Percentiles rank a stretch among this genome's conserved stretches.
phyloP scores from a whole-genome alignment of 1,139 yeast genomes.

The Pichia sp. region DNA sequence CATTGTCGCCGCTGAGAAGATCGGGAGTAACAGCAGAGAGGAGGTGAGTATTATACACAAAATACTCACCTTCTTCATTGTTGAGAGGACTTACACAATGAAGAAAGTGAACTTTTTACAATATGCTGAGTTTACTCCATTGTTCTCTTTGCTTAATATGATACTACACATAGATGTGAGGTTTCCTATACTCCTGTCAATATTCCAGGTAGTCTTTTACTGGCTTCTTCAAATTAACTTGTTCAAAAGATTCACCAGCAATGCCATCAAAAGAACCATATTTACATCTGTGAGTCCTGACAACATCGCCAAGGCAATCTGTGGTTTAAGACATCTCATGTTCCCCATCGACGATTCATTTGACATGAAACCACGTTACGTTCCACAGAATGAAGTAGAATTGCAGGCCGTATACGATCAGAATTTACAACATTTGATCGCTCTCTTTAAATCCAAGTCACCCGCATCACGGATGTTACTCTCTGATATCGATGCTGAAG shows the following conservation, averaged over 20 bases:
- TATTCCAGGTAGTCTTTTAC: conserved; percentile 2
- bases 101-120: conserved; percentile 1
- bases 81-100: conserved; percentile 4
- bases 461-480: not conserved
- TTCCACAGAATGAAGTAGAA: conserved; percentile 23
- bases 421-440: conserved; percentile 10
- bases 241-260: conserved; percentile 19
- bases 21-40: no score
- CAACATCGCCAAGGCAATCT: conserved; percentile 11
- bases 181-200: conserved; percentile 6
- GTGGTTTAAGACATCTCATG: conserved; percentile 19
- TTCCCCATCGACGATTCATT: conserved; percentile 24
- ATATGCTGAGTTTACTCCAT: conserved; percentile 13
- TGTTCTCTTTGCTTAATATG: conserved; percentile 11
- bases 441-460: not conserved
- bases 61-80: conserved; percentile 3
- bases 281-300: conserved; percentile 17
- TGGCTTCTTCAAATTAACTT: conserved; percentile 11
- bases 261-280: conserved; percentile 19
- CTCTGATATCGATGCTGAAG: not conserved
- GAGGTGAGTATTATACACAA: not conserved
- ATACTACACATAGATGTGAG: conserved; percentile 1
- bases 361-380: conserved; percentile 21
- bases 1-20: no score
- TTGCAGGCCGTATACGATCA: conserved; percentile 13